Base-by-base conservation (phyloP, 805 yeast species). In the Zygosaccharomyces gambellarensis region DNA sequence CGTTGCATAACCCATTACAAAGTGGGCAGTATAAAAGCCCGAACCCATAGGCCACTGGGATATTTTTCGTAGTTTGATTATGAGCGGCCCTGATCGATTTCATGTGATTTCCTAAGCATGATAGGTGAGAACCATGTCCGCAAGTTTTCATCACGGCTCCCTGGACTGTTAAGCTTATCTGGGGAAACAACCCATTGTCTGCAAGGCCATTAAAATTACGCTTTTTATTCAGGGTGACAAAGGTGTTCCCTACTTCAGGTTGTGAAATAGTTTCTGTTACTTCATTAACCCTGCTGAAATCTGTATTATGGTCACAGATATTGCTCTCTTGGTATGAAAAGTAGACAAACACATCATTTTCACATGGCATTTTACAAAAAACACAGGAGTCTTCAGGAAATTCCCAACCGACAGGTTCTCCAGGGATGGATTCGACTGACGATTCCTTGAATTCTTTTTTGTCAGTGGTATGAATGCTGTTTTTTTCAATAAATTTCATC, bases 91-190 rank as follows among this genome's bases (percentile, higher is more conserved):
- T 71, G 39, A 77, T 73, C n/a, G 83, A 77, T 29, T 73, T 71
- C 60, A 85, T 65, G 60, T 81, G 87, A 50, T 81, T 81, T 46
- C 79, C 67, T 59, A 83, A 85, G 63, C 99, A 92, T 14, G 79
- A 74, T 52, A 78, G 81, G 65, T 92, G 99, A 83, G 92, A 85
- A 1, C 96, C 95, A 68, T 92, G 99, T 1, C 97, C 95, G 71
- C 99, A 92, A 45, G 95, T 84, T 43, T 63, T 57, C 19, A 63
- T 34, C 3, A 63, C 59, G 12, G 60, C 58, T 6, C 46, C 50
- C 34, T 47, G 51, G 6, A 8, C 36, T 2, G 52, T 81, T 78
- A 3, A 84, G 73, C 1, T 83, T 76, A 45, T 34, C 14, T 27
- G 39, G 8, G 34, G 40, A 5, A 12, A 2, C 12, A 25, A 23